phyloP scores from a whole-genome alignment of 129 eudicot species.

The Helianthus annuus region DNA sequence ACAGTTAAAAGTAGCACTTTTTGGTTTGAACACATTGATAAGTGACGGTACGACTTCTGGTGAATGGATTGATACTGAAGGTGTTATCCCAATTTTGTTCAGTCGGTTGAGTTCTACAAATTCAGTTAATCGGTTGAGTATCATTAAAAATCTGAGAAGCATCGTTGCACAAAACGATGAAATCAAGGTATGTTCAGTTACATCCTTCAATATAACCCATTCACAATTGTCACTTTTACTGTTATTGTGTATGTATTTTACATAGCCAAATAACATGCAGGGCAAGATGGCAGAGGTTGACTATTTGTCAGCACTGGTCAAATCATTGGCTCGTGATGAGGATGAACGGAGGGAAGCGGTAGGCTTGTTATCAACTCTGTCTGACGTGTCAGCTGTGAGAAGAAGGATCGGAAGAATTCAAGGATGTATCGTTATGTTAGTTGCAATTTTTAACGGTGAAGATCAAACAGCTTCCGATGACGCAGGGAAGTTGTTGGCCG shows the following conservation, averaged over 20 bases:
- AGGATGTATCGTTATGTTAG: constrained; percentile 91
- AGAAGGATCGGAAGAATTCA: constrained; percentile 81
- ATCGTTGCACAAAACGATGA: constrained; percentile 44
- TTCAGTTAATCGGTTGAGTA: constrained; percentile 52
- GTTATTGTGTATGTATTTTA: constrained; percentile 8
- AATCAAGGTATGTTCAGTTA: constrained; percentile 50
- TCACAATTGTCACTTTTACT: background rate
- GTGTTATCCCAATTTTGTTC: constrained; percentile 48
- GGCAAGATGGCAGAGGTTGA: constrained; percentile 66
- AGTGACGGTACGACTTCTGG: constrained; percentile 37
- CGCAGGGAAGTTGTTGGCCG: constrained; percentile 63
- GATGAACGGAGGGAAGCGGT: constrained; percentile 89
- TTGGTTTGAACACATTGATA: constrained; percentile 40
- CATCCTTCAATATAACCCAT: constrained; percentile 4
- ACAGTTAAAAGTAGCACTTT: constrained; percentile 50
- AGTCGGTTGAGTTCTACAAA: constrained; percentile 57
- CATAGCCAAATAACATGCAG: constrained; percentile 41
- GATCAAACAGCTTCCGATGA: constrained; percentile 69
- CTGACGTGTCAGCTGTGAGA: constrained; percentile 53
- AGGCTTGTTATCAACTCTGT: constrained; percentile 58
- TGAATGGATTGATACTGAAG: constrained; percentile 64
- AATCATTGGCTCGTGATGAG: constrained; percentile 66
- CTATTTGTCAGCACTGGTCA: constrained; percentile 61
- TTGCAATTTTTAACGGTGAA: constrained; percentile 68
- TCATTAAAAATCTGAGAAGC: constrained; percentile 56